Base-by-base conservation (phyloP, 805 yeast species). In the Candida pini region DNA sequence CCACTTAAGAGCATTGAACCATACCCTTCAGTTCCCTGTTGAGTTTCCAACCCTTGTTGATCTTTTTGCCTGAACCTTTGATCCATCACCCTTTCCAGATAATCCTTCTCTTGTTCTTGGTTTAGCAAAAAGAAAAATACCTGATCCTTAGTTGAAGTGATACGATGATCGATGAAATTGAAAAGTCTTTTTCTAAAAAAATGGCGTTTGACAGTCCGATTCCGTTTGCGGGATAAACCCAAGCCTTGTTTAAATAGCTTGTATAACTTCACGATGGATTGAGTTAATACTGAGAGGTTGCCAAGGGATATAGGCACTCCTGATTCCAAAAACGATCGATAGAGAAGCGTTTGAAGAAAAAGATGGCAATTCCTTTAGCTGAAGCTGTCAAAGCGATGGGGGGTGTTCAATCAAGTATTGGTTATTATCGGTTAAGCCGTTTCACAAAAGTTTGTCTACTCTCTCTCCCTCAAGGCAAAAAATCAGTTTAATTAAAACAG, bases 101-200 rank as follows among this genome's bases (percentile, higher is more conserved):
- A 41, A 16, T 32, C 25, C 24, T 41, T 42, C 25, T 45, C 47
- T 26, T 45, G 34, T 19, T 51, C 48, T 18, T 40, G 36, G 14
- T 39, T 35, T 23, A 54, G 36, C 20, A 54, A 37, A 31, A 44
- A 50, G 30, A 49, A 55, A 31, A 47, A 55, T 17, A 51, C 57
- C 31, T 44, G 53, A 38, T 55, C 60, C 31, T 54, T 55, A 18
- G 39, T 39, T 17, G 50, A 45, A 5, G 32, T 33, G 13, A 43
- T 22, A 17, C 30, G 34, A 26, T 38, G 41, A 20, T 39, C 41
- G 34, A 47, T 34, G 18, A 26, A 45, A 19, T 31, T 34, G 19
- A 33, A 35, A 12, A 47, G 22, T 16, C 39, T 36, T 14, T 24
- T 27, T 27, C 33, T 28, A 13, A 26, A 12, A 26, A 18, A 30